A percentile compares a stretch with the other conserved stretches of the same genome.
Evolutionary conservation across 352 stramenopile species (phyloP).

Genomic region (Pythium dissimile): DNA sequence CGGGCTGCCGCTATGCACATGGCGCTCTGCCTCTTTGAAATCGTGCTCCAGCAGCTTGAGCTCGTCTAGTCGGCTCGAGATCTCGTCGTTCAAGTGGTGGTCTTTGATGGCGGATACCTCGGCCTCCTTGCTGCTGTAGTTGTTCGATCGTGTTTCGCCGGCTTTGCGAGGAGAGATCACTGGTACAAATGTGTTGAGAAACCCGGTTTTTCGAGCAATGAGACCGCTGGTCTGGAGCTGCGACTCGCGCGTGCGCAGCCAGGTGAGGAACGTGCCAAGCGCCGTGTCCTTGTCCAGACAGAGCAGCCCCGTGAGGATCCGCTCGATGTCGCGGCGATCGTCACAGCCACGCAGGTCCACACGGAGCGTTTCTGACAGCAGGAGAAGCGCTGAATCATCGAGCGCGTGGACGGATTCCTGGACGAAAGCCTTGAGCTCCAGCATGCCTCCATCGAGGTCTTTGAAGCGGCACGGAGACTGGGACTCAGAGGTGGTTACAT

Average conservation of each 20-base stretch:
- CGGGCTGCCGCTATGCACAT: constrained; percentile 47
- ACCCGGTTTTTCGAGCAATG: constrained; percentile 32
- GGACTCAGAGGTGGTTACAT: no score
- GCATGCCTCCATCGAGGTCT: constrained; percentile 24
- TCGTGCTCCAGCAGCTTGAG: constrained; percentile 43
- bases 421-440: constrained; percentile 61
- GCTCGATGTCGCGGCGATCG: constrained; percentile 54
- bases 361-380: constrained; percentile 57
- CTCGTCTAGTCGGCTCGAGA: constrained; percentile 34
- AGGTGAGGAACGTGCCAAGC: constrained; percentile 67
- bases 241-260: constrained; percentile 35
- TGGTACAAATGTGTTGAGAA: constrained; percentile 68
- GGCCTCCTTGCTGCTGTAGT: constrained; percentile 1
- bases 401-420: constrained; percentile 60
- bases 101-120: constrained; percentile 33
- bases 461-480: not conserved
- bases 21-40: constrained; percentile 61
- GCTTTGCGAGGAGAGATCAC: constrained; percentile 25
- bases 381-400: constrained; percentile 35
- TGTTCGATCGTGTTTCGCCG: constrained; percentile 1
- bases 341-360: constrained; percentile 59
- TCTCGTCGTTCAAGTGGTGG: constrained; percentile 59
- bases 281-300: constrained; percentile 73
- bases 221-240: constrained; percentile 20
- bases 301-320: constrained; percentile 54